Evolutionary conservation across 2,329 filamentous ascomycete species (phyloP), one percentile per base, ranked within the genome.

Genomic region (Aspergillus texensis): DNA sequence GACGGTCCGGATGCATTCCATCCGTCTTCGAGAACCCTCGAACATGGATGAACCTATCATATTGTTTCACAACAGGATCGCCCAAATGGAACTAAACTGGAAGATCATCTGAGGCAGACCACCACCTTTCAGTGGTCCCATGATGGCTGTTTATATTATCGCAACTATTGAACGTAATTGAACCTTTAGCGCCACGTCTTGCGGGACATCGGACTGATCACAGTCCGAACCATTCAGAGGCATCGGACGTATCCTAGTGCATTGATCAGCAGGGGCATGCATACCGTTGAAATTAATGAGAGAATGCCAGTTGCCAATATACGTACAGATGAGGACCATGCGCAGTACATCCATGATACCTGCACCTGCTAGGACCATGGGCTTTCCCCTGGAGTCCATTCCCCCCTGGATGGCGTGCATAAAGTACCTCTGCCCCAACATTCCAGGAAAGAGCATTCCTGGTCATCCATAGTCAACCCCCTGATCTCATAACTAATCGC

Each of bases 401-500:
- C 9, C 48, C 48, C 48, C 48, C 11, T 57, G 28, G 26, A 34
- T 43, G 59, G 12, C 34, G 32, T n/a, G 30, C 46, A 50, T 50
- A 30, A 53, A 52, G 57, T 32, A 34, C 26, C 60, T 34, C n/a
- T 45, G 10, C 21, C 46, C 34, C 19, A 58, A 55, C 60, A 62
- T 62, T 55, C 60, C 45, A 57, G 45, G 34, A 48, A 48, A 45
- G 53, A 61, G 16, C 60, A 43, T 57, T 62, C 61, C 28, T 41
- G n/a, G 26, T 52, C 39, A 39, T 36, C 46, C 24, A 52, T 28
- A 19, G 16, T 19, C 21, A n/a, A n/a, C 30, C 41, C 41, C 45
- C 26, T 32, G 5, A 11, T 30, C n/a, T 10, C 32, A 14, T n/a
- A 30, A 14, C 12, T n/a, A 26, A n/a, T 21, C 2, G 8, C 19